Base-by-base conservation (phyloP, 2,329 filamentous ascomycete species). In the Hypoxylon sp. region DNA sequence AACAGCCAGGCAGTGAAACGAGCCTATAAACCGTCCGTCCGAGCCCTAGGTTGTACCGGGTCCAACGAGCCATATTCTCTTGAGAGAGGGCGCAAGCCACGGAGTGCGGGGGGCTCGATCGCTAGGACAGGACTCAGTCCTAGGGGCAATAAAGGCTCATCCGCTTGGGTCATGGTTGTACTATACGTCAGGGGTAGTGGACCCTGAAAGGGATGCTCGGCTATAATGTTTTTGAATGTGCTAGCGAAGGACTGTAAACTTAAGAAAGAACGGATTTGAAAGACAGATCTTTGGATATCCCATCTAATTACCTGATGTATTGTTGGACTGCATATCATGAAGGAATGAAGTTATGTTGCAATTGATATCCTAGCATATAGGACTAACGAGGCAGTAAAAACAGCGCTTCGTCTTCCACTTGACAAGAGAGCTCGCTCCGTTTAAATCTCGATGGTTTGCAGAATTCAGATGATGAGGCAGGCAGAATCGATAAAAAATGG, bases 141-240 rank as follows among this genome's bases (percentile, higher is more conserved):
- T n/a, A n/a, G n/a, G n/a, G n/a, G n/a, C n/a, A 29, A 23, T 21
- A 39, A 34, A 11, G 51, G 16, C 52, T 53, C 60, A 37, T 48
- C 55, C 57, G 19, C 53, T 59, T 47, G 29, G n/a, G 37, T 19
- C 25, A 46, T 25, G 46, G 19, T 34, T 63, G 29, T 59, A 43
- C 8, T 57, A 16, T 65, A 56, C 19, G 41, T 19, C 23, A 16
- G 47, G 47, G 30, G 30, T n/a, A 25, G 30, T 16, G 12, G 16
- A 53, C n/a, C 12, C 7, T 43, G 27, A 7, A 19, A n/a, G 21
- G 45, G 21, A 29, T 14, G 25, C 11, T 56, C 32, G 23, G 34
- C 14, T 41, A n/a, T 50, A 46, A 34, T 48, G 25, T 51, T 25
- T 45, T 30, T 52, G 19, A 30, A 41, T 41, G 21, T 41, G 37